A percentile compares a stretch with the other conserved stretches of the same genome.
Conservation (phyloP, 495 filamentous ascomycete genomes). For the Aspergillus bridgeri region DNA sequence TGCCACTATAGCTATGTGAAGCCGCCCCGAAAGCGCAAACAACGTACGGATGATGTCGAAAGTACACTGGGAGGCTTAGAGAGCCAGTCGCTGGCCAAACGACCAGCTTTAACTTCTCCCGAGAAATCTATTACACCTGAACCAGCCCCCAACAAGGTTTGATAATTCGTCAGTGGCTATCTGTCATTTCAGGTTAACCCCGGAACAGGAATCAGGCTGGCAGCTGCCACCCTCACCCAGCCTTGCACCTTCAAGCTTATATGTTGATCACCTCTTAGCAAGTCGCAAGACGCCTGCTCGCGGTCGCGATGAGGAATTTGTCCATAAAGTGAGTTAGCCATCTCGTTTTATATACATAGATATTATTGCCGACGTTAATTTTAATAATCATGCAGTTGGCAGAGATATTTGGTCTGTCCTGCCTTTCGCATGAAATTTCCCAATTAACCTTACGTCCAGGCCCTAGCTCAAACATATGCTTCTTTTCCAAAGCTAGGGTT, state of each 20-base stretch:
- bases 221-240: not conserved
- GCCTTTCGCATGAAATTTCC: not conserved
- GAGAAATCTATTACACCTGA: not conserved
- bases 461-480: slow-evolving; percentile 16
- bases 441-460: not conserved
- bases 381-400: not conserved
- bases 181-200: not conserved
- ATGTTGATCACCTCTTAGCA: not conserved
- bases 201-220: no score
- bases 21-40: not conserved
- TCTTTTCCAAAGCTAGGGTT: slow-evolving; percentile 16
- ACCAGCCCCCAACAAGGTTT: not conserved
- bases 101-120: not conserved
- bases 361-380: not conserved
- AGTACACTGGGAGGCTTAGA: not conserved
- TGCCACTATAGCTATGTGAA: not conserved
- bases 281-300: not conserved
- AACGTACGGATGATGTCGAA: not conserved
- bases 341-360: not conserved
- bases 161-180: not conserved
- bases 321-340: not conserved
- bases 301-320: not conserved
- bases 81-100: not conserved
- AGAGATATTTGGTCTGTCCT: not conserved
- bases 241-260: not conserved